phyloP scores from a whole-genome alignment of 2,329 filamentous ascomycete genomes.

The Seiridium unicorne region DNA sequence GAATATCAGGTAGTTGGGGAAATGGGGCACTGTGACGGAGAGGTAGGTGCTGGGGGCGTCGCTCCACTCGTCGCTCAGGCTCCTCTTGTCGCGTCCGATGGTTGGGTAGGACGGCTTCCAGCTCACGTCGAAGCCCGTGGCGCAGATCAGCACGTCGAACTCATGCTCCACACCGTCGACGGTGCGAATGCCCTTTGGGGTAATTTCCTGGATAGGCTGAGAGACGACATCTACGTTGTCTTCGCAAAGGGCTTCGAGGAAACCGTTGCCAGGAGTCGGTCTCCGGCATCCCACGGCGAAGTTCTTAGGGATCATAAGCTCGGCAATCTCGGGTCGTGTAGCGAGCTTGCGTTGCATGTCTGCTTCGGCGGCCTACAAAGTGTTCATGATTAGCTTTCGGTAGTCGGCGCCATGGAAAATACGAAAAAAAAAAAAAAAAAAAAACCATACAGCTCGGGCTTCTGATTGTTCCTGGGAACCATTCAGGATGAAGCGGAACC shows the following conservation, averaged over 20 bases:
- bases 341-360: slow-evolving; percentile 41
- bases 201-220: background rate
- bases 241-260: background rate
- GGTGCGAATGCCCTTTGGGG: background rate
- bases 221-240: background rate
- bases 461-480: slow-evolving; percentile 41
- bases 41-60: slow-evolving; percentile 14
- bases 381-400: background rate
- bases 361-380: background rate
- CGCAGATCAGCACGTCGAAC: slow-evolving; percentile 1
- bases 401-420: background rate
- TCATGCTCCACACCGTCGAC: background rate
- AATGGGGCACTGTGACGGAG: slow-evolving; percentile 7
- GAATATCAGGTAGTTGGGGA: slow-evolving; percentile 19
- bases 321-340: slow-evolving; percentile 38
- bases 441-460: slow-evolving; percentile 23
- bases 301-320: slow-evolving; percentile 14
- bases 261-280: background rate
- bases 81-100: slow-evolving; percentile 16
- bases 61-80: slow-evolving; percentile 16
- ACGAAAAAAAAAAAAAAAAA: too few species aligned
- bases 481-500: slow-evolving; percentile 53
- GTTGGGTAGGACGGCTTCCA: slow-evolving; percentile 16
- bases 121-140: background rate
- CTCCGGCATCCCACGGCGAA: slow-evolving; percentile 1